A percentile compares a stretch with the other conserved stretches of the same genome.
These are phyloP conservation scores for Citeromyces hawaiiensis DNA, from an alignment of 1,139 yeast species.

Conservation along the genomic window DNA sequence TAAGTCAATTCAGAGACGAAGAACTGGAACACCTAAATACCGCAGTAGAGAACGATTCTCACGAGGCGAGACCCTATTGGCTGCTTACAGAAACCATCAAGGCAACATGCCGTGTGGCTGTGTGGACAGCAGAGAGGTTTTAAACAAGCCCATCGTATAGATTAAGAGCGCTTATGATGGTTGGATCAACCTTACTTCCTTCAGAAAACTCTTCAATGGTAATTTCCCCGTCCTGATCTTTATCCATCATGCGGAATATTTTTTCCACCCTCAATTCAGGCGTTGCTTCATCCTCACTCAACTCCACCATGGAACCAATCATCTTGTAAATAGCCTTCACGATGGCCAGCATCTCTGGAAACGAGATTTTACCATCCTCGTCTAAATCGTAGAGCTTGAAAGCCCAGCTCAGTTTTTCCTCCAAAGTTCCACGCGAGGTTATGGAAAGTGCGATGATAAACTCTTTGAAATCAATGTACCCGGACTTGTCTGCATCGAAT, in stretches of 20 bases:
- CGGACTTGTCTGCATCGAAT: conserved; percentile 74
- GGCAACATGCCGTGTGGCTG: conserved; percentile 73
- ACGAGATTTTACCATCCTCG: conserved; percentile 60
- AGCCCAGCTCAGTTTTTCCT: conserved; percentile 81
- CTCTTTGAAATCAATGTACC: conserved; percentile 82
- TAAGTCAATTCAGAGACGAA: conserved; percentile 80
- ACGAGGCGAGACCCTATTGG: conserved; percentile 85
- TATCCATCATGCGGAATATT: conserved; percentile 63
- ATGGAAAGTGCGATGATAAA: conserved; percentile 81
- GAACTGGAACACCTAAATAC: conserved; percentile 93
- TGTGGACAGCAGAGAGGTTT: conserved; percentile 80
- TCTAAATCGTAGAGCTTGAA: conserved; percentile 79
- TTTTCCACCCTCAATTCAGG: conserved; percentile 82
- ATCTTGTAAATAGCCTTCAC: conserved; percentile 81
- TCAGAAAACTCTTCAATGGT: conserved; percentile 72
- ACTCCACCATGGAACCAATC: conserved; percentile 90
- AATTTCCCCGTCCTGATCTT: conserved; percentile 55
- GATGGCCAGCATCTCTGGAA: conserved; percentile 68
- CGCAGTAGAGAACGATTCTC: conserved; percentile 84
- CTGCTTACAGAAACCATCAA: conserved; percentile 81
- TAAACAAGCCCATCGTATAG: conserved; percentile 70
- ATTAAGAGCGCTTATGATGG: conserved; percentile 68
- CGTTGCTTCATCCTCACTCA: conserved; percentile 85
- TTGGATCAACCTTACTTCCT: conserved; percentile 70
- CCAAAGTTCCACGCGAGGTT: conserved; percentile 78